Percentiles rank a stretch among this genome's conserved stretches.
These are phyloP conservation scores for Volvox africanus DNA, from an alignment of 139 green algal genomes.

Conservation along the genomic window DNA sequence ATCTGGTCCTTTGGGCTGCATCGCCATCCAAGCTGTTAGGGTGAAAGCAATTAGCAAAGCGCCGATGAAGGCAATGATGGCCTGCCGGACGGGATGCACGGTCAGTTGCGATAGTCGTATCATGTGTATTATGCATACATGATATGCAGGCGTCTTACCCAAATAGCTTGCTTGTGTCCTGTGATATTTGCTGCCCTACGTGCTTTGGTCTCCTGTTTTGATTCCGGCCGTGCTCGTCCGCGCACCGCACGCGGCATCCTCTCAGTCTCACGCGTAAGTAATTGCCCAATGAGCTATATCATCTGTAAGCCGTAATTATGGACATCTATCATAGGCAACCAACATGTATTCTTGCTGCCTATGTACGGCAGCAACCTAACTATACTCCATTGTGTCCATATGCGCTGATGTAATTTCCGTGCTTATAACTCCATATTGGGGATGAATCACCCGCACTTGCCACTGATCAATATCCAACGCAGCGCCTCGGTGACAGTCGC, in stretches of 20 bases:
- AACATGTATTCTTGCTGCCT: too few species aligned
- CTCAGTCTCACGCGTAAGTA: too few species aligned
- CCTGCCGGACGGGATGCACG: background rate
- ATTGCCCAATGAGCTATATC: too few species aligned
- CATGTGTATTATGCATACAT: background rate
- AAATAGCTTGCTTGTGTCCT: background rate
- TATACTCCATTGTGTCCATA: too few species aligned
- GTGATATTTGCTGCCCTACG: conserved; percentile 7
- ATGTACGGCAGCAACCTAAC: too few species aligned
- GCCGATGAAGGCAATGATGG: background rate
- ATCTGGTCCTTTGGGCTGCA: background rate
- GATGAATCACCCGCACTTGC: too few species aligned
- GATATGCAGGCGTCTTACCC: background rate
- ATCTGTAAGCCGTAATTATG: too few species aligned
- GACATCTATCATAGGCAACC: too few species aligned
- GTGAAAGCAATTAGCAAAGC: background rate
- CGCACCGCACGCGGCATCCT: background rate
- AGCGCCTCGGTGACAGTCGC: too few species aligned
- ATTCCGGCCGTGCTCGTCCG: background rate
- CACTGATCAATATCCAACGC: too few species aligned
- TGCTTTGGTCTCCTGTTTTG: background rate
- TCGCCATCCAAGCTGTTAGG: background rate
- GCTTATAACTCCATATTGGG: too few species aligned
- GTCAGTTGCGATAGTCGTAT: background rate
- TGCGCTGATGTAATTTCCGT: too few species aligned